Conservation (phyloP, 2,329 filamentous ascomycete genomes). For the Sarocladium oryzae region DNA sequence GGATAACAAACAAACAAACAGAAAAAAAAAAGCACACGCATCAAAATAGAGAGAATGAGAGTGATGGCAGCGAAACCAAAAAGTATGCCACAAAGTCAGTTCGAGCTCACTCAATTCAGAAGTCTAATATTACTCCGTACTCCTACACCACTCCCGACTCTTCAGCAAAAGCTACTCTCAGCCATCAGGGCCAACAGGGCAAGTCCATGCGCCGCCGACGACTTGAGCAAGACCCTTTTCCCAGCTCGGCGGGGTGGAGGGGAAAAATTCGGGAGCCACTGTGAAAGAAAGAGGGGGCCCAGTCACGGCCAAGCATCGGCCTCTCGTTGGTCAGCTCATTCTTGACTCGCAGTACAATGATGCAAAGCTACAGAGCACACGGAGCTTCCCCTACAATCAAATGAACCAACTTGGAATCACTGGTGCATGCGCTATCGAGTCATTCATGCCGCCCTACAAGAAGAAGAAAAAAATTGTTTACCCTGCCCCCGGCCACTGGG, state of each 20-base stretch:
- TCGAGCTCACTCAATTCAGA: neutral
- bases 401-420: neutral
- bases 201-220: slow-evolving; percentile 1
- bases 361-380: neutral
- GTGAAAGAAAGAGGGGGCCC: neutral
- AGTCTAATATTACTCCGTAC: no score
- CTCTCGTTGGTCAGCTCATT: slow-evolving; percentile 7
- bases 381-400: neutral
- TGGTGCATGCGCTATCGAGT: slow-evolving; percentile 8
- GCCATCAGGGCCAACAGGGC: neutral
- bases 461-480: neutral
- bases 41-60: neutral
- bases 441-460: slow-evolving; percentile 6
- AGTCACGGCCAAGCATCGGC: neutral
- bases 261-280: neutral
- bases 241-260: slow-evolving; percentile 1
- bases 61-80: neutral
- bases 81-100: neutral
- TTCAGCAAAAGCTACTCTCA: neutral
- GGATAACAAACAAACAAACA: neutral
- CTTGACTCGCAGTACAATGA: slow-evolving; percentile 8
- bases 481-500: slow-evolving; percentile 7
- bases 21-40: no score
- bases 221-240: neutral
- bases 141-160: neutral